Conservation (phyloP, 495 filamentous ascomycete genomes). For the Penicillium mononematosum region DNA sequence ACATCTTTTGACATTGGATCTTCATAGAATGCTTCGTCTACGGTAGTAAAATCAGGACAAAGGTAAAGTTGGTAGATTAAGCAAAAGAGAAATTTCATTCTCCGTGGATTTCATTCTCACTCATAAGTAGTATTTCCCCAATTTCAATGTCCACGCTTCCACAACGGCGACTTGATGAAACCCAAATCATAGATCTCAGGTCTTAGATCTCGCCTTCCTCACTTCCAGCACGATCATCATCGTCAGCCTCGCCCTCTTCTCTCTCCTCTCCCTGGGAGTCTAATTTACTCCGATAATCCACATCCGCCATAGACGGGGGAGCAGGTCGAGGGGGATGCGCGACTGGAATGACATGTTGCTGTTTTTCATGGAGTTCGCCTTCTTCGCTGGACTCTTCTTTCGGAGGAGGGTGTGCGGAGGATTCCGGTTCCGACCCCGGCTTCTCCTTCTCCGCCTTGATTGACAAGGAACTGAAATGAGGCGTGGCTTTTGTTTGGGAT, state of each 20-base stretch:
- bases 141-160: neutral
- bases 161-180: neutral
- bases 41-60: neutral
- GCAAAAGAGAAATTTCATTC: neutral
- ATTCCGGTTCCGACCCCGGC: neutral
- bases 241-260: slow-evolving; percentile 17
- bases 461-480: neutral
- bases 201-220: slow-evolving; percentile 47
- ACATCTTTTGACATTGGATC: neutral
- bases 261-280: neutral
- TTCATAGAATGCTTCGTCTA: neutral
- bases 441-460: neutral
- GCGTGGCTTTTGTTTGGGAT: neutral
- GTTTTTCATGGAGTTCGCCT: slow-evolving; percentile 21
- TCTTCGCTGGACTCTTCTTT: slow-evolving; percentile 25
- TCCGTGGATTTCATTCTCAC: neutral
- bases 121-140: neutral
- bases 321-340: neutral
- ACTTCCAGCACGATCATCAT: slow-evolving; percentile 37
- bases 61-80: neutral
- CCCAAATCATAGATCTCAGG: neutral
- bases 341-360: neutral
- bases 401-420: neutral
- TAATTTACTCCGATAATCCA: neutral
- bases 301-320: neutral